These are phyloP conservation scores for Trichoderma koningiopsis DNA, from an alignment of 2,329 filamentous ascomycete genomes.

Conservation along the genomic window DNA sequence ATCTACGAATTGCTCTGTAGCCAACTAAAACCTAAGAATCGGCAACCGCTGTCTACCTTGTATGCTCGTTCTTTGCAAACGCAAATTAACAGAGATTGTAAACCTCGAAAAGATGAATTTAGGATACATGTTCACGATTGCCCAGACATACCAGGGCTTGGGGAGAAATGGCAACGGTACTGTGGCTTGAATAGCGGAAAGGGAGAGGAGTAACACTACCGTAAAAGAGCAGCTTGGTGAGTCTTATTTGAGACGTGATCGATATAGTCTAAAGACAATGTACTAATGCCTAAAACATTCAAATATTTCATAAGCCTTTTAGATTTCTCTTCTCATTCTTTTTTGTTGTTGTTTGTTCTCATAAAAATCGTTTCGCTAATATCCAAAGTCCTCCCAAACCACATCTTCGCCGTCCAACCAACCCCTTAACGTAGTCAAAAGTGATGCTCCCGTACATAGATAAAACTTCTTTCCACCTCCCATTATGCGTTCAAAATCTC, in stretches of 20 bases:
- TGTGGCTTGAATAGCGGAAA: too few relatives aligned
- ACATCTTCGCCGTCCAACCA: conserved; percentile 60
- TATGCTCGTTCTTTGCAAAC: too few relatives aligned
- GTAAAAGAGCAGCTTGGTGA: too few relatives aligned
- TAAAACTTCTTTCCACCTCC: conserved; percentile 52
- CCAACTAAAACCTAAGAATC: background rate
- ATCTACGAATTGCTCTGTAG: background rate
- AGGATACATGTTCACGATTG: background rate
- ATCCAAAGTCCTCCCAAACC: conserved; percentile 63
- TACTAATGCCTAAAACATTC: background rate
- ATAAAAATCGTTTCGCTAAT: conserved; percentile 41
- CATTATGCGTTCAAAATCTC: conserved; percentile 47
- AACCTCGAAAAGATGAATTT: background rate
- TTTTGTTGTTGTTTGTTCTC: background rate
- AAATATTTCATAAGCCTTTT: too few relatives aligned
- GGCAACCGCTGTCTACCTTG: too few relatives aligned
- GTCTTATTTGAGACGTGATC: too few relatives aligned
- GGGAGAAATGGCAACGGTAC: background rate
- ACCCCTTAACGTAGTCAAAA: conserved; percentile 45
- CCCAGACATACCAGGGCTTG: too few relatives aligned
- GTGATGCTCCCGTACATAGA: conserved; percentile 50
- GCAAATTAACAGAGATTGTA: too few relatives aligned
- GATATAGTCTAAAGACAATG: background rate
- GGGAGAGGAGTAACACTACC: background rate
- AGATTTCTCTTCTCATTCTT: background rate